Conservation (phyloP, 2,329 filamentous ascomycete genomes). For the Fusarium burgessii region DNA sequence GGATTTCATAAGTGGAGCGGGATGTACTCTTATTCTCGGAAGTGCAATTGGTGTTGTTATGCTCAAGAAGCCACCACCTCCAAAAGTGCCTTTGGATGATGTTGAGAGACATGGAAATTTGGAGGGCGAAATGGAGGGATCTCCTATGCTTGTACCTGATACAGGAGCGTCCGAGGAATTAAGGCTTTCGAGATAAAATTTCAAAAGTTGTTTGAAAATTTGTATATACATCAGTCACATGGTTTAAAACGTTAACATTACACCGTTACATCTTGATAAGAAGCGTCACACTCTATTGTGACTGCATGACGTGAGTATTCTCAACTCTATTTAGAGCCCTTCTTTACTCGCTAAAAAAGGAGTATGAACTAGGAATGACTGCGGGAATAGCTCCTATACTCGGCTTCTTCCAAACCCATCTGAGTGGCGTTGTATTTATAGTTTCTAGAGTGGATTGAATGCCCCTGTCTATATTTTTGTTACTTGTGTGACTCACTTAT, state of each 20-base stretch:
- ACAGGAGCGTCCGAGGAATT: constrained; percentile 44
- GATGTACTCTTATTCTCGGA: constrained; percentile 65
- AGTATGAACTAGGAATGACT: background rate
- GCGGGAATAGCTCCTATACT: background rate
- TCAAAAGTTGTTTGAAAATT: background rate
- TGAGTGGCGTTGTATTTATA: background rate
- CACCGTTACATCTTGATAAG: background rate
- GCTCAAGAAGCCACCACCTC: constrained; percentile 54
- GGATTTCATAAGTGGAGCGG: constrained; percentile 61
- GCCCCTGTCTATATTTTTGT: background rate
- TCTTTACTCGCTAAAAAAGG: background rate
- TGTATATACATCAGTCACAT: background rate
- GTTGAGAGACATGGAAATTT: constrained; percentile 51
- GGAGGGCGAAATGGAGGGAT: constrained; percentile 51
- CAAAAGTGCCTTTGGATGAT: constrained; percentile 46
- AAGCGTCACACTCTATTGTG: background rate
- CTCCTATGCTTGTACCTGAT: constrained; percentile 56
- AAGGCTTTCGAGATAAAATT: constrained; percentile 28
- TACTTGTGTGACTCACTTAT: background rate
- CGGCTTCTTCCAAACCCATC: background rate
- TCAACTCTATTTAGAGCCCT: background rate
- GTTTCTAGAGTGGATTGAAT: too few species aligned
- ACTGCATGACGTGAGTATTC: background rate
- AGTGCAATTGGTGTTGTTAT: constrained; percentile 65
- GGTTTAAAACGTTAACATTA: background rate